These are phyloP conservation scores for Globisporangium carolinianum DNA, from an alignment of 352 stramenopile genomes.

Conservation along the genomic window DNA sequence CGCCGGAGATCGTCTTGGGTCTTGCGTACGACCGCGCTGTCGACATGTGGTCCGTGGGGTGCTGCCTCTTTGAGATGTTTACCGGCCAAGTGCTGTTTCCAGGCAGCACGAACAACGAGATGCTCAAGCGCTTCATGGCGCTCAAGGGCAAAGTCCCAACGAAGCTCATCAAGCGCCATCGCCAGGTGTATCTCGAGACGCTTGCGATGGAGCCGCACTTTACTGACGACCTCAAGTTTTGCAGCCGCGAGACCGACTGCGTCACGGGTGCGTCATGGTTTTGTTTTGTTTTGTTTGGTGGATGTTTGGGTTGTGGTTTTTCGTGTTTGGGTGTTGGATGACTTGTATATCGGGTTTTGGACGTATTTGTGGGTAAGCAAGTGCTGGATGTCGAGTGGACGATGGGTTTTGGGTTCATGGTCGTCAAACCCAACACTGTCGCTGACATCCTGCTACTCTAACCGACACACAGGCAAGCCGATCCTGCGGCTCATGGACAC, in stretches of 20 bases:
- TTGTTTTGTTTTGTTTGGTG: not conserved
- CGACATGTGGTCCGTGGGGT: constrained; percentile 97
- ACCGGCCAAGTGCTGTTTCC: constrained; percentile 96
- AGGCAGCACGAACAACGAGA: constrained; percentile 97
- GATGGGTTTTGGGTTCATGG: no score
- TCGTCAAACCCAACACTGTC: no score
- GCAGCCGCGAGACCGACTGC: constrained; percentile 71
- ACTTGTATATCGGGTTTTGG: no score
- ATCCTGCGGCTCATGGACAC: constrained; percentile 67
- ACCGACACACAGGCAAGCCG: constrained; percentile 35
- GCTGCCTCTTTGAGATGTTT: constrained; percentile 97
- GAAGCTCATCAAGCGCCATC: constrained; percentile 83
- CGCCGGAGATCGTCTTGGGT: constrained; percentile 91
- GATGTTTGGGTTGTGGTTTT: not conserved
- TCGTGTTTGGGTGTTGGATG: not conserved
- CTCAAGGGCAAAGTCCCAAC: constrained; percentile 87
- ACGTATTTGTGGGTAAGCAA: no score
- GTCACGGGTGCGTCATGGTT: constrained; percentile 48
- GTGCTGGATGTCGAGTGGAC: no score
- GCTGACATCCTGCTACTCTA: no score
- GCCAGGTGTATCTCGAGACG: constrained; percentile 67
- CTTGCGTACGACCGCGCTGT: constrained; percentile 92
- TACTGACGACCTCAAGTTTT: constrained; percentile 82
- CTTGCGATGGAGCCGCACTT: constrained; percentile 85
- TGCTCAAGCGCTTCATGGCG: constrained; percentile 96